phyloP scores from a whole-genome alignment of 2,329 filamentous ascomycete genomes.

The Aspergillus fischeri region DNA sequence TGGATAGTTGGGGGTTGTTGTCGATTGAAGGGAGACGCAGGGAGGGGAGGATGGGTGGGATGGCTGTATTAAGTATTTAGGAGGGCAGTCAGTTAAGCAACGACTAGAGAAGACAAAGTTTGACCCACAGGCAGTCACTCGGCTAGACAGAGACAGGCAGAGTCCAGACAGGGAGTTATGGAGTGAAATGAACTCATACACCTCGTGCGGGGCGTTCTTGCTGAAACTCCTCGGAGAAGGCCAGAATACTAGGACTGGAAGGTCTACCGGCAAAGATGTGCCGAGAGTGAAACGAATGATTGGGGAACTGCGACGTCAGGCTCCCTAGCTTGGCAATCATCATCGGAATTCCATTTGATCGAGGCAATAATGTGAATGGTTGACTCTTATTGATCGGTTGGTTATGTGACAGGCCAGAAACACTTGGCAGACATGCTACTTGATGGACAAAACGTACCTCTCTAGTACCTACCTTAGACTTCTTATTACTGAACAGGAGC shows the following conservation, averaged over 20 bases:
- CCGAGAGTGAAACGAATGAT: background rate
- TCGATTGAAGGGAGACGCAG: background rate
- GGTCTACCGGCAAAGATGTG: constrained; percentile 3
- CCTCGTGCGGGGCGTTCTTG: background rate
- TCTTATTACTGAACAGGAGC: background rate
- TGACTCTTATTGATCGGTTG: background rate
- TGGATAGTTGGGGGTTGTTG: background rate
- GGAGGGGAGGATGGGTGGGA: background rate
- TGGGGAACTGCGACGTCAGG: background rate
- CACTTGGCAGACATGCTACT: background rate
- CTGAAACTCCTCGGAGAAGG: background rate
- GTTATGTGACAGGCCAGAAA: background rate
- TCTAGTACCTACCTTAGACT: background rate
- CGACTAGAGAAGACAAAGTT: background rate
- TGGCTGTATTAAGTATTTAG: constrained; percentile 1
- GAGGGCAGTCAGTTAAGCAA: background rate
- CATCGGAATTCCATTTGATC: background rate
- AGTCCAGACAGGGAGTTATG: constrained; percentile 1
- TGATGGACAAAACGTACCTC: background rate
- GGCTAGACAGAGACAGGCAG: constrained; percentile 1
- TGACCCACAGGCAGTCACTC: constrained; percentile 1
- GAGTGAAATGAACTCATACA: background rate
- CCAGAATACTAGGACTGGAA: background rate
- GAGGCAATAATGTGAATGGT: background rate
- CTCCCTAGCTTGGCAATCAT: background rate